Evolutionary conservation across 805 yeast species (phyloP).

Genomic region (Metschnikowia cerradonensis): DNA sequence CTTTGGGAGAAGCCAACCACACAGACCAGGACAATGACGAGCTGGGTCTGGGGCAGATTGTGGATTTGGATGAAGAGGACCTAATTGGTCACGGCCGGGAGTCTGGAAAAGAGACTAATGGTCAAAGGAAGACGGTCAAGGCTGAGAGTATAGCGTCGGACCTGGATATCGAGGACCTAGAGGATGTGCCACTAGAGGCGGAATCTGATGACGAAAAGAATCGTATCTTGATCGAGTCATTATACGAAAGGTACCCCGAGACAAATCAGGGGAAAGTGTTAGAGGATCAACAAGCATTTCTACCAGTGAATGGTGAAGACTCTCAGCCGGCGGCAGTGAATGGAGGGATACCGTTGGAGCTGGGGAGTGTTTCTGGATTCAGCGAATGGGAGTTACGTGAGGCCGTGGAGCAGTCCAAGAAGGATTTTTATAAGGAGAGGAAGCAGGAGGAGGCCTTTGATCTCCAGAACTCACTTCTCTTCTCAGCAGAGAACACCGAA

Average conservation of each 20-base stretch:
- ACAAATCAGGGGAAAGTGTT: not conserved
- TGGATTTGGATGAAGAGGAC: conserved; percentile 46
- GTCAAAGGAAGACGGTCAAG: not conserved
- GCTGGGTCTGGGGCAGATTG: conserved; percentile 43
- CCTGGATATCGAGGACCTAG: conserved; percentile 17
- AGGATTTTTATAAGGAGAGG: conserved; percentile 28
- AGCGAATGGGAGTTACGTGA: conserved; percentile 37
- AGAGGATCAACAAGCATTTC: no score
- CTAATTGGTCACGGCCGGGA: no score
- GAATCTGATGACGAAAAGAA: conserved; percentile 23
- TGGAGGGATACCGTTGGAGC: not conserved
- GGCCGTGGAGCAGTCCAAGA: conserved; percentile 47
- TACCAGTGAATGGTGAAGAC: no score
- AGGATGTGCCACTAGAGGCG: conserved; percentile 22
- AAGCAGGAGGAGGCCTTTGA: not conserved
- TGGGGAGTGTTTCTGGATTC: conserved; percentile 12
- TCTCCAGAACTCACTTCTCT: not conserved
- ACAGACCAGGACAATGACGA: conserved; percentile 42
- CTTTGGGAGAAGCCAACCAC: conserved; percentile 32
- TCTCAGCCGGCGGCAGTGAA: no score
- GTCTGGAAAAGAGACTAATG: no score
- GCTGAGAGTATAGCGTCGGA: conserved; percentile 10
- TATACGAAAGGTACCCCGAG: conserved; percentile 29
- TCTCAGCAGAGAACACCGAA: conserved; percentile 15
- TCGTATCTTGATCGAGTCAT: conserved; percentile 33